A percentile compares a stretch with the other conserved stretches of the same genome.
Conservation (phyloP, 2,329 filamentous ascomycete genomes). For the Aspergillus sp. region DNA sequence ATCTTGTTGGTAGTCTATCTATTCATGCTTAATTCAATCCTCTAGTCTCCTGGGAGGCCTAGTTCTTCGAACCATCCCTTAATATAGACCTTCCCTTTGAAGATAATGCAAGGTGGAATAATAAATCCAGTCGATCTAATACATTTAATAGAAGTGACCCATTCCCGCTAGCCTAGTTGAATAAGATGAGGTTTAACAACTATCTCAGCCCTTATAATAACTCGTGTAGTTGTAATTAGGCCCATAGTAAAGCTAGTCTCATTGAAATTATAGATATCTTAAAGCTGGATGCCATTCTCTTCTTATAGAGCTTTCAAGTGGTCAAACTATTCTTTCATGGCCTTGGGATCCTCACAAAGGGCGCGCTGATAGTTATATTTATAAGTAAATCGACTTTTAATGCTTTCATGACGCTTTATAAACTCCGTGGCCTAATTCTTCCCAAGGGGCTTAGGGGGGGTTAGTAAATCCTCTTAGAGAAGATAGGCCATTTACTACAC, state of each 20-base stretch:
- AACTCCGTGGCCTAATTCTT: slow-evolving; percentile 15
- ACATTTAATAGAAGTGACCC: not conserved
- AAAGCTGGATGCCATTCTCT: not conserved
- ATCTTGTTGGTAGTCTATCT: not conserved
- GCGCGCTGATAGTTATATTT: slow-evolving; percentile 7
- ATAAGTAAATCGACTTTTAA: slow-evolving; percentile 2
- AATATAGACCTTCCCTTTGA: no score
- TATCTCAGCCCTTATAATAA: not conserved
- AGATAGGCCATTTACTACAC: slow-evolving; percentile 20
- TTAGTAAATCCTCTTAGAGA: not conserved
- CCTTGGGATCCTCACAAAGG: not conserved
- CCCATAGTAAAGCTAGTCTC: not conserved
- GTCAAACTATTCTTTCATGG: not conserved
- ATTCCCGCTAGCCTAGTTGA: not conserved
- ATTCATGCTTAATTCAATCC: no score
- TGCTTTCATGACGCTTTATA: slow-evolving; percentile 6
- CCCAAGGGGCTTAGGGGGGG: slow-evolving; percentile 3
- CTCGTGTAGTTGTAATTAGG: no score
- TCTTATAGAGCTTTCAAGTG: not conserved
- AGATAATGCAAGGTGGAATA: not conserved
- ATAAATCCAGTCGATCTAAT: not conserved
- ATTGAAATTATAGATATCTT: not conserved
- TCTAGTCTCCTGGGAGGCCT: no score
- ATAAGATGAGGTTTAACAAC: not conserved
- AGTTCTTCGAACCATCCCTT: no score